Percentiles rank a stretch among this genome's conserved stretches.
phyloP scores from a whole-genome alignment of 495 filamentous ascomycete species.

The Evernia prunastri region DNA sequence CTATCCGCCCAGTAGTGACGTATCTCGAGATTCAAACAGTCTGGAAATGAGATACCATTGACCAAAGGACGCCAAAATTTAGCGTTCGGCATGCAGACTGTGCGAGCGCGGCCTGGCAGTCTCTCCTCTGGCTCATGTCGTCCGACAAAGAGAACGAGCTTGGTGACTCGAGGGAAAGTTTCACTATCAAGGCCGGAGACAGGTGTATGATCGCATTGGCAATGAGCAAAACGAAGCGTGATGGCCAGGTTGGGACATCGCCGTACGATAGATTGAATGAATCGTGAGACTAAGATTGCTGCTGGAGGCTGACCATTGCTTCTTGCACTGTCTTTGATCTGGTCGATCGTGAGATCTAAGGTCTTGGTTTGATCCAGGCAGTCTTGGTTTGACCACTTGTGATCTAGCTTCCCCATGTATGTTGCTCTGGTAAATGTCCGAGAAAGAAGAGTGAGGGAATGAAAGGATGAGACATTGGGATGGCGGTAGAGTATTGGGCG shows the following conservation, averaged over 20 bases:
- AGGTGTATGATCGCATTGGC: conserved; percentile 30
- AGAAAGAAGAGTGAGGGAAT: conserved; percentile 30
- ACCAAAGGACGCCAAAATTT: conserved; percentile 34
- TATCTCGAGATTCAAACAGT: conserved; percentile 22
- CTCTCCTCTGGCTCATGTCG: conserved; percentile 18
- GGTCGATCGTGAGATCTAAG: conserved; percentile 32
- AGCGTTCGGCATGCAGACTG: conserved; percentile 25
- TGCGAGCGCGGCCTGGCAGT: conserved; percentile 9
- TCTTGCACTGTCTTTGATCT: conserved; percentile 26
- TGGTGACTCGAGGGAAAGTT: conserved; percentile 31
- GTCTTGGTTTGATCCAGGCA: conserved; percentile 24
- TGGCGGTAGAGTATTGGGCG: conserved; percentile 35
- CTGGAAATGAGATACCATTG: conserved; percentile 24
- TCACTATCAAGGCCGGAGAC: conserved; percentile 30
- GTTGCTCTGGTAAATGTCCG: conserved; percentile 30
- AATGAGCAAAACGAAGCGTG: conserved; percentile 31
- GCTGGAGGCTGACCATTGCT: conserved; percentile 28
- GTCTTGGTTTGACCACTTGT: conserved; percentile 32
- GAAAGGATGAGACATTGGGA: conserved; percentile 27
- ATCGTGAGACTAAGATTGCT: conserved; percentile 28
- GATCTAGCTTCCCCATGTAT: conserved; percentile 30
- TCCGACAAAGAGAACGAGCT: conserved; percentile 31
- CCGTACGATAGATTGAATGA: conserved; percentile 29
- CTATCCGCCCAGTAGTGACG: conserved; percentile 21
- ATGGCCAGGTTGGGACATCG: conserved; percentile 34